These are phyloP conservation scores for Acanthamoeba divionensis DNA, from an alignment of 208 protist genomes.

Conservation along the genomic window DNA sequence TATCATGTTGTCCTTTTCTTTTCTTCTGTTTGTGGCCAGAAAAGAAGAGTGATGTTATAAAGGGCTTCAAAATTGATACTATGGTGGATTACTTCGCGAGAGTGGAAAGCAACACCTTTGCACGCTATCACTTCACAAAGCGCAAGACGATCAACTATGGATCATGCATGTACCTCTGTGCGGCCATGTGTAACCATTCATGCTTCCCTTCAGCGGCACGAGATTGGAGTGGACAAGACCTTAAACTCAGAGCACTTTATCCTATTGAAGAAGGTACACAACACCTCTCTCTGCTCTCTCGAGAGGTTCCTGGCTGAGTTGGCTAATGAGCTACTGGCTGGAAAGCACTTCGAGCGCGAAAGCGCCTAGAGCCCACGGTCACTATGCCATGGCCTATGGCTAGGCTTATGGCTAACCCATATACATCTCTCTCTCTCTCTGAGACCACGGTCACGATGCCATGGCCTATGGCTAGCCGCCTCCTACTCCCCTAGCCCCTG, in stretches of 20 bases:
- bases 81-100: conserved; percentile 18
- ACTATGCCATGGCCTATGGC: too few relatives aligned
- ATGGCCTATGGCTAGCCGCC: too few relatives aligned
- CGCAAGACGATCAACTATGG: conserved; percentile 40
- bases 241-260: neutral
- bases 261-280: neutral
- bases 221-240: neutral
- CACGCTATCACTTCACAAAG: neutral
- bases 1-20: neutral
- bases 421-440: too few relatives aligned
- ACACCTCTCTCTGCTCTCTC: neutral
- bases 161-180: neutral
- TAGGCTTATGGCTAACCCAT: too few relatives aligned
- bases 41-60: neutral
- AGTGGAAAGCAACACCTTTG: conserved; percentile 15
- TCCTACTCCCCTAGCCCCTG: too few relatives aligned
- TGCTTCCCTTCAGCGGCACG: conserved; percentile 10
- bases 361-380: too few relatives aligned
- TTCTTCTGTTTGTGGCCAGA: neutral
- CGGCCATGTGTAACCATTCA: conserved; percentile 15
- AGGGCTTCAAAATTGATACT: neutral
- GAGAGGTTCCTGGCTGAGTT: neutral
- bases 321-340: too few relatives aligned
- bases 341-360: too few relatives aligned
- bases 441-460: too few relatives aligned